Evolutionary conservation across 2,329 filamentous ascomycete genomes (phyloP), one percentile per base, ranked within the genome.

Genomic region (Xylaria sp.): DNA sequence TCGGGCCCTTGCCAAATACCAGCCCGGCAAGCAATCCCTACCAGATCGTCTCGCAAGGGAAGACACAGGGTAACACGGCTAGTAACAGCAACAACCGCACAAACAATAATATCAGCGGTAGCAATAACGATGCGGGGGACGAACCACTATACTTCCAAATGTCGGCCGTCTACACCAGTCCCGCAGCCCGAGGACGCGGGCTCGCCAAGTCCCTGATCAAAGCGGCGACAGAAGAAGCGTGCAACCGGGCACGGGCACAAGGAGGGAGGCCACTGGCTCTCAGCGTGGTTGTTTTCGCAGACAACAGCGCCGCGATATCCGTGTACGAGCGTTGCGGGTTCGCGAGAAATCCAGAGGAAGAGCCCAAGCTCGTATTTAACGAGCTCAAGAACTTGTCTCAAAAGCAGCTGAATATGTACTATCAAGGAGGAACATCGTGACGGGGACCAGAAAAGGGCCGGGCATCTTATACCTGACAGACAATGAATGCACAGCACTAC

Each of bases 281-380:
- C 43, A 80, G 75, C 51, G 75, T 80, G 20, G 78, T 78, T 12
- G 80, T 82, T 0, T 79, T 80, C 58, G 71, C 73, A 6, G 68
- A 76, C 36, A 82, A 83, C 65, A 51, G 49, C 13, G 71, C 75
- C 6, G 80, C 80, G 3, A 77, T 74, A 59, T 68, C 71, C 3
- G 72, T 82, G 48, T 83, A 81, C 63, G 68, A 79, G 66, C 79
- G 76, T 57, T 79, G 77, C 73, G 79, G 79, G 8, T 82, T 81
- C 69, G 73, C 75, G 57, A 66, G 31, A 39, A 31, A 13, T 41
- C 23, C 56, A 18, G 67, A 66, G 20, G 67, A 67, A 23, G 74
- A 69, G 36, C 54, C 70, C 28, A 69, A 67, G 63, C 62, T 58
- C 25, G 68, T 64, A 6, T 75, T 73, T 48, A 76, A 76, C 33